Evolutionary conservation across 371 early-diverging fungal species (phyloP).

Genomic region (Mortierella polycephala): DNA sequence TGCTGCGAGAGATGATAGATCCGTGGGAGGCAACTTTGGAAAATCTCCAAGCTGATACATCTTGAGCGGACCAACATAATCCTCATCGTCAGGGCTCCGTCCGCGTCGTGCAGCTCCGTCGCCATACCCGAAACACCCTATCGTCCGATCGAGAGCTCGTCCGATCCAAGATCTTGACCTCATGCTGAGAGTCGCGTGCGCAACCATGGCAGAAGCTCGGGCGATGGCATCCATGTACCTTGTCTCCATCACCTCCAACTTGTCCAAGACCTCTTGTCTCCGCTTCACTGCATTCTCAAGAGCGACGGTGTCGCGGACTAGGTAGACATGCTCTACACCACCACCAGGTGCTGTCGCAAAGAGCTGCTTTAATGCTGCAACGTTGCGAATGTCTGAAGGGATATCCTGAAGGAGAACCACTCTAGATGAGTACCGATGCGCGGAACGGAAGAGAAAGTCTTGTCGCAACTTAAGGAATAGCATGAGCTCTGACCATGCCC

Average conservation of each 20-base stretch:
- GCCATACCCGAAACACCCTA: conserved; percentile 11
- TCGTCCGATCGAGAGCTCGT: conserved; percentile 6
- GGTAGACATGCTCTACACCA: conserved; percentile 30
- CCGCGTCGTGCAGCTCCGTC: neutral
- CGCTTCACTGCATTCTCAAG: conserved; percentile 31
- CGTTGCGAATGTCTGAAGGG: conserved; percentile 13
- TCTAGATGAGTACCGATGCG: conserved; percentile 23
- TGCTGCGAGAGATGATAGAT: conserved; percentile 10
- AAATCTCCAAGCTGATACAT: conserved; percentile 29
- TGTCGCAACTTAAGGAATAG: conserved; percentile 31
- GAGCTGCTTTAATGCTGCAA: conserved; percentile 6
- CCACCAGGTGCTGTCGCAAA: conserved; percentile 22
- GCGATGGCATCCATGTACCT: conserved; percentile 32
- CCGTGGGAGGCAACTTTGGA: conserved; percentile 26
- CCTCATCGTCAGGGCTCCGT: conserved; percentile 8
- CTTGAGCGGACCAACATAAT: conserved; percentile 32
- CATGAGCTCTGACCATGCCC: conserved; percentile 35
- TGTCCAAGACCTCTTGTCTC: conserved; percentile 18
- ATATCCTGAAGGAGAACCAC: conserved; percentile 32
- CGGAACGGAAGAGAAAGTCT: conserved; percentile 23
- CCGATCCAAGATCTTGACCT: conserved; percentile 27
- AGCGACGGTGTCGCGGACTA: conserved; percentile 10
- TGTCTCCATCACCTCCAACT: conserved; percentile 24
- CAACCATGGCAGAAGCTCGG: conserved; percentile 25
- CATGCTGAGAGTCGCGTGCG: conserved; percentile 15